Evolutionary conservation across 495 filamentous ascomycete genomes (phyloP).

Genomic region (Trichoderma orchidacearum): DNA sequence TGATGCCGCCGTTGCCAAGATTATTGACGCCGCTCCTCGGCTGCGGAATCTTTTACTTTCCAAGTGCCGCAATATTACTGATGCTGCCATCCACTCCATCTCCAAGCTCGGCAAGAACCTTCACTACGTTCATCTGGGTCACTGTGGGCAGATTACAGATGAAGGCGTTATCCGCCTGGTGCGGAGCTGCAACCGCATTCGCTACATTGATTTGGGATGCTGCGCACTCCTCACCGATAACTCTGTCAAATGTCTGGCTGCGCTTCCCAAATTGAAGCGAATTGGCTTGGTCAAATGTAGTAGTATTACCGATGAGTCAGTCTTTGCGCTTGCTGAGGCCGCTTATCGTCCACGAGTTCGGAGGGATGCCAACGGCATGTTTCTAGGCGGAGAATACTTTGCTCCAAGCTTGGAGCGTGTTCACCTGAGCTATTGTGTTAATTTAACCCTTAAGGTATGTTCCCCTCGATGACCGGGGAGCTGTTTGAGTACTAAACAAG

Average conservation of each 20-base stretch:
- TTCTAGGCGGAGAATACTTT: conserved; percentile 22
- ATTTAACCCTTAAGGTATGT: conserved; percentile 65
- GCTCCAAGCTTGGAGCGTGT: conserved; percentile 65
- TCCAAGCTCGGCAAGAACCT: conserved; percentile 86
- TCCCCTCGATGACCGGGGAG: not conserved
- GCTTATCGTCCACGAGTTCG: conserved; percentile 29
- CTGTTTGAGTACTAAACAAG: too few species aligned
- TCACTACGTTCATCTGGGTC: conserved; percentile 90
- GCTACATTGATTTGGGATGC: conserved; percentile 95
- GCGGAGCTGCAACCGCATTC: conserved; percentile 76
- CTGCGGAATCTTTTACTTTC: conserved; percentile 85
- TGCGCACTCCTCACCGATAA: conserved; percentile 79
- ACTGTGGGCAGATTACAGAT: conserved; percentile 87
- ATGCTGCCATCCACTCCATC: conserved; percentile 77
- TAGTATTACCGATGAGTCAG: conserved; percentile 77
- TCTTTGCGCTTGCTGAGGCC: conserved; percentile 62
- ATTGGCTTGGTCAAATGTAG: conserved; percentile 93
- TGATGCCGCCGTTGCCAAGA: conserved; percentile 76
- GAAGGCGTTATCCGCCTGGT: conserved; percentile 70
- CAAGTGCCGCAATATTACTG: conserved; percentile 87
- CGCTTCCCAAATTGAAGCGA: conserved; percentile 79
- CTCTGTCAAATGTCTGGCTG: conserved; percentile 74
- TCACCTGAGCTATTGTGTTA: conserved; percentile 89
- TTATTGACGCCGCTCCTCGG: conserved; percentile 73
- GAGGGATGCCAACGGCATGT: conserved; percentile 32